phyloP scores from a whole-genome alignment of 1,139 yeast species.

The Hemisphaericaspora lyxosophila region DNA sequence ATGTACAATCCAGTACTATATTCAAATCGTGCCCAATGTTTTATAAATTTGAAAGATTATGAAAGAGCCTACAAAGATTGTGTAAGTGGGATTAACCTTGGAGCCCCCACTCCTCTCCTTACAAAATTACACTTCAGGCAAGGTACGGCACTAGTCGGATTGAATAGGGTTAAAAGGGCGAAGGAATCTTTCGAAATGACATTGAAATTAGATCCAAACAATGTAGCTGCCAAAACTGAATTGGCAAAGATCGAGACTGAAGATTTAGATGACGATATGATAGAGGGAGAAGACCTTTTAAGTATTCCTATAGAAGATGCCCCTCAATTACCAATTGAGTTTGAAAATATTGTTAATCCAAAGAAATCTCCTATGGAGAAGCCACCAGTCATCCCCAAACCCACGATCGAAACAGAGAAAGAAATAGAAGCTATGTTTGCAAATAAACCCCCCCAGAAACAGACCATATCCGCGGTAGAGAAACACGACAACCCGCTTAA shows the following conservation, averaged over 20 bases:
- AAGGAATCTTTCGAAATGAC: constrained; percentile 39
- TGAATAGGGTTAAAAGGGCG: constrained; percentile 35
- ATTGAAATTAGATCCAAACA: constrained; percentile 45
- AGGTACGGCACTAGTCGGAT: constrained; percentile 45
- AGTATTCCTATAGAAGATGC: constrained; percentile 45
- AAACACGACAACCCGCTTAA: not conserved
- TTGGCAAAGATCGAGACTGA: constrained; percentile 17
- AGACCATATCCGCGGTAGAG: not conserved
- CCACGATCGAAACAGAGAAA: constrained; percentile 1
- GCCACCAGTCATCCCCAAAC: not conserved
- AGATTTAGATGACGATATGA: constrained; percentile 6
- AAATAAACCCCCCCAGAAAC: not conserved
- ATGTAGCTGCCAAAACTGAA: constrained; percentile 33
- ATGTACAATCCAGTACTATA: constrained; percentile 61
- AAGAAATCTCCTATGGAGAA: not conserved
- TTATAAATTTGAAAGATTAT: constrained; percentile 55
- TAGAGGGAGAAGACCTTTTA: constrained; percentile 8
- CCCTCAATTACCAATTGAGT: constrained; percentile 45
- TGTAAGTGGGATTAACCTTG: constrained; percentile 50
- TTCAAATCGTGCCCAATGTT: constrained; percentile 79
- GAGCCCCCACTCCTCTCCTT: constrained; percentile 29
- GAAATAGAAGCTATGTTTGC: not conserved
- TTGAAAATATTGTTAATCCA: constrained; percentile 11
- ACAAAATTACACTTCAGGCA: constrained; percentile 60
- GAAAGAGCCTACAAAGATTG: constrained; percentile 63